Base-by-base conservation (phyloP, 768 basidiomycete genomes). In the Tylopilus rubrobrunneus region DNA sequence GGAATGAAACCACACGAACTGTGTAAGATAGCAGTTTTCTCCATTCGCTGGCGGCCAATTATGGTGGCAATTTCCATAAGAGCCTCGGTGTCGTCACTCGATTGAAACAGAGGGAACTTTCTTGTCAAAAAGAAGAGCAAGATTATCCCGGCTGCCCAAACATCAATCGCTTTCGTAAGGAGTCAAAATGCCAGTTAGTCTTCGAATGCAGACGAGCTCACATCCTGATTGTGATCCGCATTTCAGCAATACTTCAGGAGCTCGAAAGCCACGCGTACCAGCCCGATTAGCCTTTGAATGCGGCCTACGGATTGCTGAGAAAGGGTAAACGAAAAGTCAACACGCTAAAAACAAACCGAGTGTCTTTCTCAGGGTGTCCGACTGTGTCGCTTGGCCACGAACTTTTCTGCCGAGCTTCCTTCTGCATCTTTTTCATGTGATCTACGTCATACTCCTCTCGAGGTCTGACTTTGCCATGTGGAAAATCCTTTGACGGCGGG, bases 71-170 rank as follows among this genome's bases (percentile, higher is more conserved):
- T 87, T 71, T 99, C 97, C 86, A 98, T 89, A 19, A 98, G 75
- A 7, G 95, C 97, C 69, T 99, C 96, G 34, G 86, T 81, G 66
- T 99, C 97, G 63, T 98, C 93, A 62, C 82, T 89, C 19, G 94
- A 92, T 61, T 92, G 89, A 73, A 98, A 94, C 28, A 98, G 71
- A 2, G 97, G 97, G 65, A 98, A 99, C 61, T 96, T 97, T 42
- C 84, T 81, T 0, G 86, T 87, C 34, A 99, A 76, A 73, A 98
- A 95, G 73, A 95, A 95, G 7, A 98, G 78, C 0, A 99, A 72
- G 49, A 98, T 97, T 63, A 87, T 85, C 0, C 97, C 97, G 7
- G 84, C 91, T 0, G 95, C 87, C 97, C 97, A 99, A 44, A 98
- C 82, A 62, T 99, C 97, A 65, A 98, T 87, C 2, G 96, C 97